These are phyloP conservation scores for Parastagonospora avenae DNA, from an alignment of 2,329 filamentous ascomycete species.

Conservation along the genomic window DNA sequence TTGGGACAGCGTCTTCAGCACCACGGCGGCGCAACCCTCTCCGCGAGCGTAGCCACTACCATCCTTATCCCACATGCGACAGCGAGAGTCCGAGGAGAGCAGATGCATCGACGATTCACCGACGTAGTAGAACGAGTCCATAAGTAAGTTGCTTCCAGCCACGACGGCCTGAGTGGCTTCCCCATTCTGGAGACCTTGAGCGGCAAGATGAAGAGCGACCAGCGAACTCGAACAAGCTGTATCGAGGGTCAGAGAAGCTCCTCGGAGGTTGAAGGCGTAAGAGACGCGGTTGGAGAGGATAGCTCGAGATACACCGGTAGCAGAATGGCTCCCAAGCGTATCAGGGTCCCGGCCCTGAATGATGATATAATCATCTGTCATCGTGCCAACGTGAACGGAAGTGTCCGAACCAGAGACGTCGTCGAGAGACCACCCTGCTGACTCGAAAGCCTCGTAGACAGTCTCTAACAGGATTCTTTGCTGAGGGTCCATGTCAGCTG, in stretches of 20 bases:
- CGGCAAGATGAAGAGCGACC: conserved; percentile 33
- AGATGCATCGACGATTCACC: conserved; percentile 33
- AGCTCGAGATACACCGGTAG: conserved; percentile 22
- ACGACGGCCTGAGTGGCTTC: conserved; percentile 22
- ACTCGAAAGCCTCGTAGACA: conserved; percentile 24
- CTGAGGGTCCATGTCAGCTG: no score
- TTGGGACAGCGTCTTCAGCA: conserved; percentile 57
- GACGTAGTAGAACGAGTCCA: conserved; percentile 23
- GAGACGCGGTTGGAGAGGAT: conserved; percentile 47
- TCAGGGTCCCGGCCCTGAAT: conserved; percentile 3
- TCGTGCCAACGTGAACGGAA: conserved; percentile 13
- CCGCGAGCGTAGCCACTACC: conserved; percentile 59
- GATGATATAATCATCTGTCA: conserved; percentile 15
- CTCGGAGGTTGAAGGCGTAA: conserved; percentile 45
- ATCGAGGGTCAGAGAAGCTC: conserved; percentile 46
- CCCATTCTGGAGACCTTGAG: conserved; percentile 13
- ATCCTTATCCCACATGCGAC: conserved; percentile 38
- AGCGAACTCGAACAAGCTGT: conserved; percentile 49
- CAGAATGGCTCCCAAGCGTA: conserved; percentile 21
- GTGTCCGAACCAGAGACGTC: conserved; percentile 14
- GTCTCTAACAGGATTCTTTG: no score
- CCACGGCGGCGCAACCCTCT: conserved; percentile 57
- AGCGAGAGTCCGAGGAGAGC: conserved; percentile 35
- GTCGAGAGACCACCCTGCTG: conserved; percentile 11
- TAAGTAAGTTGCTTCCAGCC: conserved; percentile 13